phyloP scores from a whole-genome alignment of 306 rosid species.

The Trichosanthes cucumerina region DNA sequence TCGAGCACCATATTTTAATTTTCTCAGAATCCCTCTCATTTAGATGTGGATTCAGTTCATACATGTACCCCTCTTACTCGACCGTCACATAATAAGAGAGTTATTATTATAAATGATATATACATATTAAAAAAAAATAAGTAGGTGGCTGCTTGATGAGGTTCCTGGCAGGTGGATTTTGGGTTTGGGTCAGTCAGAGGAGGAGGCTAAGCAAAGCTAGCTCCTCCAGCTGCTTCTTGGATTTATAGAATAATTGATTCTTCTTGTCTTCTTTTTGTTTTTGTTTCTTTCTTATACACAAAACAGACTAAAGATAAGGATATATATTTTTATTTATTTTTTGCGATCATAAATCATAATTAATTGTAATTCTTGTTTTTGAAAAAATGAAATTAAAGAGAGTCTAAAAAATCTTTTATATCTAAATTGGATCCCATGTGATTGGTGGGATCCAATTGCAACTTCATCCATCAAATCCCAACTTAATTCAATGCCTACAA shows the following conservation, averaged over 20 bases:
- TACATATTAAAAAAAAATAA: not conserved
- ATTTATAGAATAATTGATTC: not conserved
- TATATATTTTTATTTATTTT: too few relatives aligned
- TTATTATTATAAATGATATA: too few relatives aligned
- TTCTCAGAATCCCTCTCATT: too few relatives aligned
- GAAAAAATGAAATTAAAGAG: not conserved
- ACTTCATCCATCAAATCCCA: not conserved
- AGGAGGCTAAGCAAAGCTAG: not conserved
- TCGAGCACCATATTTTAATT: too few relatives aligned
- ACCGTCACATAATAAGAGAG: too few relatives aligned
- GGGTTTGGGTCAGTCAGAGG: not conserved
- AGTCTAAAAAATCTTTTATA: not conserved
- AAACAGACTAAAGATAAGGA: not conserved
- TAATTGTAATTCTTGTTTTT: not conserved
- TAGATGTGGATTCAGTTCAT: too few relatives aligned
- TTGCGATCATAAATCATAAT: not conserved
- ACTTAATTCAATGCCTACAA: not conserved
- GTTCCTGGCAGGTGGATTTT: not conserved
- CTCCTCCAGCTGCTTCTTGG: not conserved
- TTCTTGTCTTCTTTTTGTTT: not conserved
- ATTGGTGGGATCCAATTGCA: conserved; percentile 4
- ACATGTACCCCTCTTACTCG: too few relatives aligned
- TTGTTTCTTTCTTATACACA: not conserved
- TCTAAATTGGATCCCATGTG: not conserved
- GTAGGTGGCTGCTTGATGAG: not conserved